Evolutionary conservation across 768 basidiomycete genomes (phyloP).

Genomic region (Boletus sp.): DNA sequence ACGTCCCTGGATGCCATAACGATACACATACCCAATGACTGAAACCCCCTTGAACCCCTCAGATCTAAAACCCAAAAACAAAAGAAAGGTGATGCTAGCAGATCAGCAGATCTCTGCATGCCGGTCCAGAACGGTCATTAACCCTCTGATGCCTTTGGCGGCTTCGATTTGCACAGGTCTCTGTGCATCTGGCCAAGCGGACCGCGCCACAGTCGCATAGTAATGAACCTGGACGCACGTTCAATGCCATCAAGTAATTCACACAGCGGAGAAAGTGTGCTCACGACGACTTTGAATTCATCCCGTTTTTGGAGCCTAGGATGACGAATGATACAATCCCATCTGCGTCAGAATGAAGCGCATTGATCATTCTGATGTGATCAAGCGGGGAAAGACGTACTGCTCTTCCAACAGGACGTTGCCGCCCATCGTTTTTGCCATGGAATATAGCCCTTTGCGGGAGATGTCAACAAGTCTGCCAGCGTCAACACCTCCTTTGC

Average conservation of each 20-base stretch:
- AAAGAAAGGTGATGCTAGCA: neutral
- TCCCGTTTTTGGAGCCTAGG: conserved; percentile 27
- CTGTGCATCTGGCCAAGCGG: conserved; percentile 34
- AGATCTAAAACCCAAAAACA: conserved; percentile 11
- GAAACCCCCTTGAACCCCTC: conserved; percentile 14
- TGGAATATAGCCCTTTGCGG: conserved; percentile 31
- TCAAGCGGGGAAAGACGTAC: conserved; percentile 25
- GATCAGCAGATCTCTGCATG: conserved; percentile 26
- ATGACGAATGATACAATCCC: conserved; percentile 36
- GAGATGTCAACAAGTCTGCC: conserved; percentile 32
- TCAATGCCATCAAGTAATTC: conserved; percentile 10
- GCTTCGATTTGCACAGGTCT: conserved; percentile 35
- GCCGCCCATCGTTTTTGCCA: conserved; percentile 34
- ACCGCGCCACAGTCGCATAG: conserved; percentile 36
- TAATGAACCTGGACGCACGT: conserved; percentile 31
- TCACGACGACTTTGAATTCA: conserved; percentile 35
- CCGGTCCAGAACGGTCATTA: conserved; percentile 38
- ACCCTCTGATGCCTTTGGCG: conserved; percentile 33
- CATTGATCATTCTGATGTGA: conserved; percentile 15
- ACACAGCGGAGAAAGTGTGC: conserved; percentile 6
- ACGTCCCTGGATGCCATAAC: conserved; percentile 8
- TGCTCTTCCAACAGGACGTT: conserved; percentile 37
- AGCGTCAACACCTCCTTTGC: conserved; percentile 36
- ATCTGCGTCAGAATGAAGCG: conserved; percentile 23
- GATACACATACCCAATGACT: conserved; percentile 22